Percentiles rank a stretch among this genome's conserved stretches.
phyloP scores from a whole-genome alignment of 495 filamentous ascomycete genomes.

The Xylaria venustula region DNA sequence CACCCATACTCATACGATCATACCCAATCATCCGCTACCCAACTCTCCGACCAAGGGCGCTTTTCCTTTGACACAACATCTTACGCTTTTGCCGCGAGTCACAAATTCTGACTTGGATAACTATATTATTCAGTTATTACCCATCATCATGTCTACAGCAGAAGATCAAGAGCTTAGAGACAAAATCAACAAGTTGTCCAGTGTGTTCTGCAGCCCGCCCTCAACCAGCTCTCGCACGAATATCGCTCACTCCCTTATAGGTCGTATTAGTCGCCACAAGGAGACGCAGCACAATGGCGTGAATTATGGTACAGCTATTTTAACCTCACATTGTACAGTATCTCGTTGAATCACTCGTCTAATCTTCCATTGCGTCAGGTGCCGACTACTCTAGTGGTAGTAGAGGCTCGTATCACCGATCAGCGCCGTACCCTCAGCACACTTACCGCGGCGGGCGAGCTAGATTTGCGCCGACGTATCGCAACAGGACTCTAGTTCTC shows the following conservation, averaged over 20 bases:
- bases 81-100: no score
- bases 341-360: neutral
- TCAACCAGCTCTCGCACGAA: neutral
- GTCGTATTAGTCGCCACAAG: constrained; percentile 83
- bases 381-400: neutral
- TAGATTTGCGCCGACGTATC: constrained; percentile 51
- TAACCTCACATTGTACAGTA: no score
- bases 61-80: neutral
- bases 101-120: constrained; percentile 12
- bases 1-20: neutral
- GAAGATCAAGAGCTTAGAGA: constrained; percentile 72
- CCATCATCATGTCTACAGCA: constrained; percentile 57
- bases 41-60: neutral
- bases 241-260: constrained; percentile 40
- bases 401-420: constrained; percentile 25
- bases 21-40: neutral
- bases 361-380: neutral
- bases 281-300: constrained; percentile 49
- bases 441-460: constrained; percentile 47
- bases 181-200: constrained; percentile 72
- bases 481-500: constrained; percentile 71
- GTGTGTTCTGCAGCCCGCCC: constrained; percentile 41
- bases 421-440: constrained; percentile 38
- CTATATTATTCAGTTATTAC: constrained; percentile 16
- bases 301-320: constrained; percentile 11